These are phyloP conservation scores for Rutidosis leptorrhynchoides DNA, from an alignment of 129 eudicot species.

Conservation along the genomic window DNA sequence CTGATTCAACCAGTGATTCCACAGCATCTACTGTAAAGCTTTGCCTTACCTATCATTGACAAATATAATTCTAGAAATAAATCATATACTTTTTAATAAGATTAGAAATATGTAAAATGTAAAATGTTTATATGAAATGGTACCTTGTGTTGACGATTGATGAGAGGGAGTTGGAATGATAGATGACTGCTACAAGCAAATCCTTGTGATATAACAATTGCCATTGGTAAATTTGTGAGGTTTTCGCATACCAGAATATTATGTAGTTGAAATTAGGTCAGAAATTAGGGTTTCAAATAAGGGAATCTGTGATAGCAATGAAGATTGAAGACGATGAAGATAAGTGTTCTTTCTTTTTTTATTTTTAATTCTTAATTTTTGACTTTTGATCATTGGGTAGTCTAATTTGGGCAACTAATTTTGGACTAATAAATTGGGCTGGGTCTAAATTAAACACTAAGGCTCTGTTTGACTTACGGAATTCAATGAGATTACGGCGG, in stretches of 20 bases:
- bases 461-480: too few relatives aligned
- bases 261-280: constrained; percentile 1
- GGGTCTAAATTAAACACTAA: too few relatives aligned
- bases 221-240: constrained; percentile 23
- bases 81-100: too few relatives aligned
- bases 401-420: neutral
- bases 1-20: constrained; percentile 33
- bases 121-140: neutral
- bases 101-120: neutral
- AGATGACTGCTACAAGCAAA: constrained; percentile 38
- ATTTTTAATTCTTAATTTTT: neutral
- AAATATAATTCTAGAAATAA: too few relatives aligned
- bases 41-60: constrained; percentile 21
- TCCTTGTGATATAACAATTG: constrained; percentile 41
- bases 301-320: constrained; percentile 2
- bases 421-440: too few relatives aligned
- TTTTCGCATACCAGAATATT: constrained; percentile 1
- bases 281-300: constrained; percentile 25
- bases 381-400: neutral
- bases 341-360: neutral
- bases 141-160: constrained; percentile 35
- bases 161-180: constrained; percentile 36
- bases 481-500: too few relatives aligned
- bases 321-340: constrained; percentile 23
- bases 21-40: constrained; percentile 35